Evolutionary conservation across 2,329 filamentous ascomycete genomes (phyloP).

Genomic region (Colletotrichum tropicicola): DNA sequence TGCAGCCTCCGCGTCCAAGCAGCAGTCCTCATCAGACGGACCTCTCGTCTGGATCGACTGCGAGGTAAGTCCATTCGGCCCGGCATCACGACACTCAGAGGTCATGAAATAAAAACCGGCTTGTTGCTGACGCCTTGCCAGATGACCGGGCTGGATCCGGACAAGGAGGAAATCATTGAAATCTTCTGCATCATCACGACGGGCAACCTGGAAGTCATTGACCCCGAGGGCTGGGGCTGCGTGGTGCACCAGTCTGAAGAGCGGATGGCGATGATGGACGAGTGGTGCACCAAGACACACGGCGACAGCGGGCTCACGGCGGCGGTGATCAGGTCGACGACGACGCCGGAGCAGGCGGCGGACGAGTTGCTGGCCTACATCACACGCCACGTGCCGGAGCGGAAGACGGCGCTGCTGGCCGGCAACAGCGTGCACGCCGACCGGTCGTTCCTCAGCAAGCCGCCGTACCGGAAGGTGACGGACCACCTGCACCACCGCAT

Average conservation of each 20-base stretch:
- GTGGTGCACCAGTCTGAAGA: constrained; percentile 78
- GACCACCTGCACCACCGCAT: constrained; percentile 89
- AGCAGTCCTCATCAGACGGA: constrained; percentile 46
- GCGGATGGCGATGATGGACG: constrained; percentile 81
- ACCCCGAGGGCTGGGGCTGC: constrained; percentile 80
- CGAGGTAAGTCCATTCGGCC: constrained; percentile 58
- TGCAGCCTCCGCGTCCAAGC: constrained; percentile 1
- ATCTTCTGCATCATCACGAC: constrained; percentile 94
- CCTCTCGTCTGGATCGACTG: constrained; percentile 88
- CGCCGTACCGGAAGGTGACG: constrained; percentile 77
- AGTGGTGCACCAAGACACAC: constrained; percentile 89
- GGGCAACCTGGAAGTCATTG: constrained; percentile 77
- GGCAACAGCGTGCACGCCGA: constrained; percentile 96
- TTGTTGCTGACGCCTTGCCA: constrained; percentile 44
- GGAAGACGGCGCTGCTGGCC: constrained; percentile 77
- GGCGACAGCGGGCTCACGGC: constrained; percentile 82
- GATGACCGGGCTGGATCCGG: constrained; percentile 90
- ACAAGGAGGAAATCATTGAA: constrained; percentile 86
- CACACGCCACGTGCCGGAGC: constrained; percentile 72
- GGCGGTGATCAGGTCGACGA: constrained; percentile 77
- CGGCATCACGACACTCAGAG: too few relatives aligned
- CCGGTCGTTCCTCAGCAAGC: constrained; percentile 78
- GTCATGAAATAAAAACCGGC: neutral
- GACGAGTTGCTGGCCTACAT: constrained; percentile 81
- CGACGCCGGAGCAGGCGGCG: constrained; percentile 77